A percentile compares a stretch with the other conserved stretches of the same genome.
phyloP scores from a whole-genome alignment of 805 yeast genomes.

The Diddensiella transvaalensis region DNA sequence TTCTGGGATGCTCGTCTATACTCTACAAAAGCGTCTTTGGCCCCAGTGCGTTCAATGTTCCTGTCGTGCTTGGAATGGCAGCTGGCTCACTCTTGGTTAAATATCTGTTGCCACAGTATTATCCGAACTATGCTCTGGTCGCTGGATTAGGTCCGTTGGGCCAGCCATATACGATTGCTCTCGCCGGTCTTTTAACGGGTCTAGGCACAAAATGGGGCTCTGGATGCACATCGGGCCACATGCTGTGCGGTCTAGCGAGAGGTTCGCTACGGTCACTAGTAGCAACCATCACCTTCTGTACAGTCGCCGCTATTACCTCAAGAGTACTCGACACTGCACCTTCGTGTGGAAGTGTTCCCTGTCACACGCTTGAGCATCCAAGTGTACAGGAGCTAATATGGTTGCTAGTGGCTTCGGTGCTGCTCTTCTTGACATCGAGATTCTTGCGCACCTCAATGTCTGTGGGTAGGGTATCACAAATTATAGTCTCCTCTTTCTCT shows the following conservation, averaged over 20 bases:
- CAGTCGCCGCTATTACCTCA: slow-evolving; percentile 34
- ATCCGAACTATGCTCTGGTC: slow-evolving; percentile 25
- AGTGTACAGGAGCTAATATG: background rate
- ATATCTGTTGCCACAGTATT: slow-evolving; percentile 30
- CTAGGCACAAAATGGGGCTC: slow-evolving; percentile 45
- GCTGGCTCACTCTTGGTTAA: slow-evolving; percentile 28
- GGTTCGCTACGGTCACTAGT: slow-evolving; percentile 42
- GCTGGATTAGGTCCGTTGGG: slow-evolving; percentile 12
- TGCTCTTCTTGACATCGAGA: background rate
- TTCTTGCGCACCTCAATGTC: slow-evolving; percentile 5
- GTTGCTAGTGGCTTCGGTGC: slow-evolving; percentile 8
- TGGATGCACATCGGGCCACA: slow-evolving; percentile 57
- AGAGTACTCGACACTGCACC: slow-evolving; percentile 20
- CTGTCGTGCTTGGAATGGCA: slow-evolving; percentile 39
- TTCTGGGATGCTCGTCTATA: slow-evolving; percentile 47
- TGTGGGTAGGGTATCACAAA: slow-evolving; percentile 14
- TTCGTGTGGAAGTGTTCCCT: slow-evolving; percentile 10
- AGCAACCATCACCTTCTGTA: slow-evolving; percentile 41
- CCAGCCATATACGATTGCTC: slow-evolving; percentile 11
- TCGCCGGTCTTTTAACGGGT: slow-evolving; percentile 45
- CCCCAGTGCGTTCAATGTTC: slow-evolving; percentile 29
- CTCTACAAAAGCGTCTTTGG: slow-evolving; percentile 33
- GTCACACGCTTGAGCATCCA: slow-evolving; percentile 19
- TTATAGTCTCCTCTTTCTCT: slow-evolving; percentile 24
- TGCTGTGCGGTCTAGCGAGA: slow-evolving; percentile 49